A percentile compares a stretch with the other conserved stretches of the same genome.
Conservation (phyloP, 2,329 filamentous ascomycete species). For the Botrytis fabae region DNA sequence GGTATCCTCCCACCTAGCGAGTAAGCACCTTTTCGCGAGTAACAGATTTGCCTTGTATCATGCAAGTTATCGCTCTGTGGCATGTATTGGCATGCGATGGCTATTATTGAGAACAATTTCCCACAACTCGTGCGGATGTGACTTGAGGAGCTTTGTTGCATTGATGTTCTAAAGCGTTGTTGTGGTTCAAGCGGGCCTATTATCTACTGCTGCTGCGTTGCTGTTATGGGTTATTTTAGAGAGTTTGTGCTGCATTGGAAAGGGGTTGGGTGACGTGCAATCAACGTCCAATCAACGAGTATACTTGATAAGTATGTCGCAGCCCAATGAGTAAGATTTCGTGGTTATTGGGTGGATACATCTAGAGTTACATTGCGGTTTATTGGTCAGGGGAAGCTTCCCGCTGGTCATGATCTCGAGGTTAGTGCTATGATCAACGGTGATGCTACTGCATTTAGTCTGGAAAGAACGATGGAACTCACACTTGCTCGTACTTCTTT, state of each 20-base stretch:
- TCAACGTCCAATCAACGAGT: neutral
- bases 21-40: neutral
- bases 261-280: neutral
- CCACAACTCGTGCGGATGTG: neutral
- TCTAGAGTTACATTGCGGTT: neutral
- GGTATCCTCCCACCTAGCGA: neutral
- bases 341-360: neutral
- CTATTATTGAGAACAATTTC: too few relatives aligned
- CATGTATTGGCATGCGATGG: neutral
- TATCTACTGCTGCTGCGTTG: neutral
- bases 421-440: neutral
- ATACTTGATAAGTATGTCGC: neutral
- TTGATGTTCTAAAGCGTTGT: neutral
- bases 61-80: neutral
- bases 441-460: neutral
- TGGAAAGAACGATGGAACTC: neutral
- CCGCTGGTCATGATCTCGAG: neutral
- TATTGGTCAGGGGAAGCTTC: neutral
- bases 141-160: neutral
- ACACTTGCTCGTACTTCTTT: constrained; percentile 2
- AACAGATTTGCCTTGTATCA: neutral
- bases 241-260: neutral
- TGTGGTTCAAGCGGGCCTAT: neutral
- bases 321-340: neutral
- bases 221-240: neutral